Evolutionary conservation across 768 basidiomycete genomes (phyloP).

Genomic region (Termitomyces bulborhizus): DNA sequence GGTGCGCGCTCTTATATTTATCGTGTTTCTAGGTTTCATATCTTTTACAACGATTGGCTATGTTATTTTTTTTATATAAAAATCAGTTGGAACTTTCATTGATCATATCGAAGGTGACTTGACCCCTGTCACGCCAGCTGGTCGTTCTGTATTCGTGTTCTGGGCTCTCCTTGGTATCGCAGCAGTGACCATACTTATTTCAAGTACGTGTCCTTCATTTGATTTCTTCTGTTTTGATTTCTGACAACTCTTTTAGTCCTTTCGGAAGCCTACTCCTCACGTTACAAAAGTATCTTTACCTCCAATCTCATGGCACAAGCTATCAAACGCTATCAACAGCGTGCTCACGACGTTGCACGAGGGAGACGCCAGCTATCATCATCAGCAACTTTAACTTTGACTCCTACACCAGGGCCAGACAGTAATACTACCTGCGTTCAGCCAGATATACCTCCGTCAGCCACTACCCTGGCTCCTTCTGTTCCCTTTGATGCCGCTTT

Average conservation of each 20-base stretch:
- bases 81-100: neutral
- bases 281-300: slow-evolving; percentile 55
- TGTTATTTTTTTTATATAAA: slow-evolving; percentile 22
- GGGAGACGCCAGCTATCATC: neutral
- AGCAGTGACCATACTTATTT: slow-evolving; percentile 70
- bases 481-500: slow-evolving; percentile 9
- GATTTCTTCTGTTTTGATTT: neutral
- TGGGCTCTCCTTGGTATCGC: slow-evolving; percentile 77
- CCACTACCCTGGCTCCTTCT: neutral
- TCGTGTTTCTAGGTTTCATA: slow-evolving; percentile 46
- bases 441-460: neutral
- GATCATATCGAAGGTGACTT: slow-evolving; percentile 41
- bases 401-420: neutral
- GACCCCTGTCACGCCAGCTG: slow-evolving; percentile 56
- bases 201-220: slow-evolving; percentile 37
- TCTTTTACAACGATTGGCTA: slow-evolving; percentile 74
- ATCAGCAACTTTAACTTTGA: neutral
- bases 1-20: neutral
- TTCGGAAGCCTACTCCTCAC: slow-evolving; percentile 57
- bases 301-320: slow-evolving; percentile 38
- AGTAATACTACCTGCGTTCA: slow-evolving; percentile 5
- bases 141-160: slow-evolving; percentile 68
- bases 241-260: slow-evolving; percentile 34
- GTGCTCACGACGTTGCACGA: neutral
- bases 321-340: slow-evolving; percentile 35